Percentiles rank a stretch among this genome's conserved stretches.
Conservation (phyloP, 2,329 filamentous ascomycete species). For the Sphaerulina musiva region DNA sequence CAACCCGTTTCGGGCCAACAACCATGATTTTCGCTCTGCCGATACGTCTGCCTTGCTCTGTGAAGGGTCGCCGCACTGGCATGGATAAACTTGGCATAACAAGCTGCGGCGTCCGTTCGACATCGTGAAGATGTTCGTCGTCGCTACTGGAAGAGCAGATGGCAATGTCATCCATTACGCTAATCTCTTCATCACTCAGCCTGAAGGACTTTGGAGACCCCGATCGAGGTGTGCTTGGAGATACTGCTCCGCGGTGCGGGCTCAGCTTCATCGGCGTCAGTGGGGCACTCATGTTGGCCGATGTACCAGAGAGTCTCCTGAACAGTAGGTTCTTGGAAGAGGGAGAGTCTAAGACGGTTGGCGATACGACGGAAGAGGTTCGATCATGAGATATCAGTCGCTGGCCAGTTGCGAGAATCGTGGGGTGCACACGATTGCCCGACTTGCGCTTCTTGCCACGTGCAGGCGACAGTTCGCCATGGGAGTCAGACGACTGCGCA, state of each 20-base stretch:
- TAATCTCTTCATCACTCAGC: conserved; percentile 52
- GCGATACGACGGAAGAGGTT: conserved; percentile 23
- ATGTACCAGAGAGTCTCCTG: conserved; percentile 25
- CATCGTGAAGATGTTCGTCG: conserved; percentile 44
- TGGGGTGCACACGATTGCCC: conserved; percentile 34
- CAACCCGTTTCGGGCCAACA: conserved; percentile 69
- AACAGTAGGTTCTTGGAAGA: conserved; percentile 20
- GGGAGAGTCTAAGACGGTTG: conserved; percentile 22
- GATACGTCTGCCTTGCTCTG: conserved; percentile 72
- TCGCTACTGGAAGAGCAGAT: conserved; percentile 49
- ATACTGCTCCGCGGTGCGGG: conserved; percentile 44
- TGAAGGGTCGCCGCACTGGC: conserved; percentile 83
- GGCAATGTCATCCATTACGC: conserved; percentile 48
- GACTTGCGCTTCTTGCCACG: conserved; percentile 27
- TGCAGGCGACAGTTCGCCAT: conserved; percentile 15
- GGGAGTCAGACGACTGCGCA: conserved; percentile 17
- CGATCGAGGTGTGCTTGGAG: conserved; percentile 56
- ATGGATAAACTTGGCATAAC: conserved; percentile 96
- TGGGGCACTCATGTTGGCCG: conserved; percentile 35
- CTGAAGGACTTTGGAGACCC: conserved; percentile 53
- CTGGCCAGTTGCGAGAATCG: conserved; percentile 30
- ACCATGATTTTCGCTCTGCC: conserved; percentile 86
- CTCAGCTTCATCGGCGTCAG: conserved; percentile 45
- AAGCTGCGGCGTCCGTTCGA: conserved; percentile 58
- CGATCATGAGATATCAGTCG: conserved; percentile 33